Conservation (phyloP, 495 filamentous ascomycete genomes). For the Baudoinia panamericana region DNA sequence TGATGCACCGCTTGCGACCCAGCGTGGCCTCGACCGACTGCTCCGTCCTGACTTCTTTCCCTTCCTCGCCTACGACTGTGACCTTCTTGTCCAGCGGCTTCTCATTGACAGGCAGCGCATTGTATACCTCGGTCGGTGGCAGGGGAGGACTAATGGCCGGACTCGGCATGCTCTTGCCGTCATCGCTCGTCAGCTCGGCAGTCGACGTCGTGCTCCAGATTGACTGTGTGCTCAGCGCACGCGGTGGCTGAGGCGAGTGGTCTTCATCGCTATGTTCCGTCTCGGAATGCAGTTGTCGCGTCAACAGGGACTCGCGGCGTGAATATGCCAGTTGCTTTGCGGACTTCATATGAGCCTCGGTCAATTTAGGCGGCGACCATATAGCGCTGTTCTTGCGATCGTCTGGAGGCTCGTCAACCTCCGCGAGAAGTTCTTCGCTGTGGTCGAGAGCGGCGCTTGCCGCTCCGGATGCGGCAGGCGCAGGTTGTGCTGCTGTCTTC, state of each 20-base stretch:
- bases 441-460: slow-evolving; percentile 8
- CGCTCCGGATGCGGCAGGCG: neutral
- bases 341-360: neutral
- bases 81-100: slow-evolving; percentile 20
- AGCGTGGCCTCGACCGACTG: slow-evolving; percentile 33
- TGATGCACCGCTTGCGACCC: slow-evolving; percentile 76
- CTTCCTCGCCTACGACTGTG: slow-evolving; percentile 23
- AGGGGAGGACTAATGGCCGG: slow-evolving; percentile 77
- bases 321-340: neutral
- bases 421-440: slow-evolving; percentile 11
- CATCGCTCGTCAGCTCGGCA: slow-evolving; percentile 81
- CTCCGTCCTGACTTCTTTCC: slow-evolving; percentile 21
- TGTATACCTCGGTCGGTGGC: slow-evolving; percentile 30
- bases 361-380: slow-evolving; percentile 8
- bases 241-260: neutral
- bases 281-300: slow-evolving; percentile 21
- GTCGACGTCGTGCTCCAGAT: slow-evolving; percentile 71
- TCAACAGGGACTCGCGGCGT: slow-evolving; percentile 21
- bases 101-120: slow-evolving; percentile 23
- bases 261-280: slow-evolving; percentile 18
- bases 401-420: slow-evolving; percentile 24
- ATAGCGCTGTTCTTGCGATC: slow-evolving; percentile 1
- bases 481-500: slow-evolving; percentile 2
- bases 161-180: slow-evolving; percentile 70
- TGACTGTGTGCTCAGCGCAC: slow-evolving; percentile 44